Conservation (phyloP, 495 filamentous ascomycete genomes). For the Penicillium cataractarum region DNA sequence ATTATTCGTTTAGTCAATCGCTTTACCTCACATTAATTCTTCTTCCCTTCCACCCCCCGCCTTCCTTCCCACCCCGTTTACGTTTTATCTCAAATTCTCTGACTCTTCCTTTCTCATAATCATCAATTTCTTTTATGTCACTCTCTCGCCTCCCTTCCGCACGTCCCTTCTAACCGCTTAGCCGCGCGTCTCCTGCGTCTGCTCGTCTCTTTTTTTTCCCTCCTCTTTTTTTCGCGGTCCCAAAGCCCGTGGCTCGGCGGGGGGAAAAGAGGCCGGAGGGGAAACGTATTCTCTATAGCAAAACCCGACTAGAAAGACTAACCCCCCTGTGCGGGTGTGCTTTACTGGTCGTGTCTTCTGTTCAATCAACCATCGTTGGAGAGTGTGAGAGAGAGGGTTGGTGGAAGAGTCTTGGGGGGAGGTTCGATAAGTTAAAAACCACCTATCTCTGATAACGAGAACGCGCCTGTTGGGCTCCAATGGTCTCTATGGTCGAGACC, state of each 20-base stretch:
- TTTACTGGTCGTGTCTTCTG: background rate
- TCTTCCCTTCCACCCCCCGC: constrained; percentile 35
- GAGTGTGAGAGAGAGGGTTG: background rate
- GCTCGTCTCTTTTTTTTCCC: constrained; percentile 11
- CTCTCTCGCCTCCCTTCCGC: constrained; percentile 27
- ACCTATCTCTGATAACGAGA: constrained; percentile 2
- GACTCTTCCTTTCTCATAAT: constrained; percentile 42
- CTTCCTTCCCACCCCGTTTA: constrained; percentile 24
- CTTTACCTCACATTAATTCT: constrained; percentile 45
- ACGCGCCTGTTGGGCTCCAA: constrained; percentile 21
- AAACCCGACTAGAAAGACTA: background rate
- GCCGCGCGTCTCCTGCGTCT: constrained; percentile 54
- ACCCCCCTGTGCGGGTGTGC: background rate
- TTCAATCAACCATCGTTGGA: background rate
- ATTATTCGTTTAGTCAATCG: constrained; percentile 50
- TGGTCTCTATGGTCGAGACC: constrained; percentile 55
- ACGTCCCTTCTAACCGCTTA: constrained; percentile 45
- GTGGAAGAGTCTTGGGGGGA: background rate
- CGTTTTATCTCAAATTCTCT: constrained; percentile 34
- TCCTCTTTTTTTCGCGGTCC: constrained; percentile 8
- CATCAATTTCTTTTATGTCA: constrained; percentile 54
- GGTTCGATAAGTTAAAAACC: background rate
- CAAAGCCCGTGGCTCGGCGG: constrained; percentile 23
- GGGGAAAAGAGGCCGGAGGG: constrained; percentile 13
- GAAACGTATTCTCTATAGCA: background rate